Evolutionary conservation across 192 early-diverging fungal species (phyloP), one percentile per base, ranked within the genome.

Genomic region (Entomortierella chlamydospora): DNA sequence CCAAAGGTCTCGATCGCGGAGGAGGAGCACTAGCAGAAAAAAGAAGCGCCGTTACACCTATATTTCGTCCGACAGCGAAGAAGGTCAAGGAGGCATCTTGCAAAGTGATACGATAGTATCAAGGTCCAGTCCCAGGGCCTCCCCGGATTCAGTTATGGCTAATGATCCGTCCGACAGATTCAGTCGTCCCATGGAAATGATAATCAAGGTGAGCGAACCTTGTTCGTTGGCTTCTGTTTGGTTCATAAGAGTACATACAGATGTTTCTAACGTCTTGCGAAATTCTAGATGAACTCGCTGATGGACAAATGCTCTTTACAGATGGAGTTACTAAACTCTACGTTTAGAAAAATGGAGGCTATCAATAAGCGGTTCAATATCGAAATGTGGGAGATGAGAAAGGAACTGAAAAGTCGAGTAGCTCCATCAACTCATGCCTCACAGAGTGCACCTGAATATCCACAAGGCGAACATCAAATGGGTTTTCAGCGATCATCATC

Each of bases 131-230:
- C 2, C 2, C 4, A 20, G 39, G 13, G 13, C 7, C 39, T 13
- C 7, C 6, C 13, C 39, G 13, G 39, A 41, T 41, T 41, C 39
- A 41, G 13, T 41, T 47, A 12, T 47, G 15, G 45, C 45, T 20
- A 47, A 47, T 4, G 31, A 57, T 30, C 61, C 33, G 1, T n/a
- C 33, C 20, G 33, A 25, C 30, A 42, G 61, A 57, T 29, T 64
- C 31, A 42, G 60, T 22, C 51, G 55, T 4, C 55, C 70, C 7
- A 39, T 72, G 17, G 45, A 64, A 4, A 72, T 63, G 54, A n/a
- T 58, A 28, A 17, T 11, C 15, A 41, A 64, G 61, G 69, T 71
- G 62, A 53, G 31, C n/a, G 15, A 37, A 10, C 10, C 34, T 37
- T 37, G 34, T n/a, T n/a, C n/a, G n/a, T n/a, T n/a, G n/a, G n/a